Evolutionary conservation across 1,284 basidiomycete species (phyloP).

Genomic region (Tilletiopsis washingtonensis): DNA sequence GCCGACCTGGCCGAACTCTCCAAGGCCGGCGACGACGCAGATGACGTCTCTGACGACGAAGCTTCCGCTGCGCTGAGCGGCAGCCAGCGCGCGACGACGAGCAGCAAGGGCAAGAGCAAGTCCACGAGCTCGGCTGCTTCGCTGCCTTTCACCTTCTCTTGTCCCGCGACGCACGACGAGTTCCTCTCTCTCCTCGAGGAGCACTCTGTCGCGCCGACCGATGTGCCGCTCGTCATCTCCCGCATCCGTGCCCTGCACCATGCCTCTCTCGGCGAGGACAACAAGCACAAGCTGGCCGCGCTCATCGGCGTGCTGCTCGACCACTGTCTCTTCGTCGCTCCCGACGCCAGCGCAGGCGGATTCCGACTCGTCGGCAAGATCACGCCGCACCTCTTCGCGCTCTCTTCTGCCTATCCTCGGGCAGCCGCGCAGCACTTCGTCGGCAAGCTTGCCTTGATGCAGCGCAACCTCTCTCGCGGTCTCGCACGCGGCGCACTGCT

Average conservation of each 20-base stretch:
- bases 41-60: constrained; percentile 17
- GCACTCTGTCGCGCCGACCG: constrained; percentile 51
- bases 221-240: constrained; percentile 75
- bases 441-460: constrained; percentile 77
- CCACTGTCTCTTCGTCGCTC: constrained; percentile 63
- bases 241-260: constrained; percentile 87
- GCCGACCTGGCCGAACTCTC: constrained; percentile 30
- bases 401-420: constrained; percentile 74
- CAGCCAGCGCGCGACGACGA: background rate
- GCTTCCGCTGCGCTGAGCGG: constrained; percentile 18
- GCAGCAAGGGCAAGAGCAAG: constrained; percentile 2
- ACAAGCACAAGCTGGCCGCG: constrained; percentile 65
- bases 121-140: constrained; percentile 8
- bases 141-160: constrained; percentile 83
- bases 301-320: constrained; percentile 78
- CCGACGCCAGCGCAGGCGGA: constrained; percentile 10
- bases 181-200: constrained; percentile 72
- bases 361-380: constrained; percentile 61
- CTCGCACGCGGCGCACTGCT: constrained; percentile 65
- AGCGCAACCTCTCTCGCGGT: constrained; percentile 84
- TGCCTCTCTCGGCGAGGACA: constrained; percentile 77
- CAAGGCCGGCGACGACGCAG: constrained; percentile 36
- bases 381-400: constrained; percentile 70
- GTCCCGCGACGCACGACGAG: constrained; percentile 76
- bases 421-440: constrained; percentile 71